Base-by-base conservation (phyloP, 805 yeast genomes). In the Metschnikowia aberdeeniae region DNA sequence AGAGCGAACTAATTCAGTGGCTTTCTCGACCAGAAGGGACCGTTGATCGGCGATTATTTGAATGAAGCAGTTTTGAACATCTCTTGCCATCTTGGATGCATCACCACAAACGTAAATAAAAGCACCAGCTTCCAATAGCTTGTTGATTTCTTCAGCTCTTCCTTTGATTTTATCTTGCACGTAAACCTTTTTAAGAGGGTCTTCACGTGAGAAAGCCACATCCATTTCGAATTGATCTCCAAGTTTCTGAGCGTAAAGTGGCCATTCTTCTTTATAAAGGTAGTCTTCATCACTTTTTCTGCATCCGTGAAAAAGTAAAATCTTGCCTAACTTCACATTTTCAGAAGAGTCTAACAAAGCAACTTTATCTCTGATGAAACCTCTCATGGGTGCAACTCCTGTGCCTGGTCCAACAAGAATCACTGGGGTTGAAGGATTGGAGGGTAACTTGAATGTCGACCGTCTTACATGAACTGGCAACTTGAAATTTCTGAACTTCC, bases 341-440 rank as follows among this genome's bases (percentile, higher is more conserved):
- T 47, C 53, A 55, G 50, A 55, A 31, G 59, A 54, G 39, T 59
- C 49, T 72, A 77, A 43, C 64, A 64, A 46, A 66, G 80, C 53
- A n/a, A 82, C 86, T 59, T 90, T 84, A 63, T 92, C 99, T 70
- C 95, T 82, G 31, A 92, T 67, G 55, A 92, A 92, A 3, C 96
- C 99, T 71, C 99, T 83, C 74, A 93, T 88, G 50, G 99, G 99
- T 8, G 99, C 98, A 41, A 92, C 92, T 65, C 99, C 99, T 3
- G 99, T 93, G 53, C 99, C 99, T 37, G 99, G 98, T 26, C 99
- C 99, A 59, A 92, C 77, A 85, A 90, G 80, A 57, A 92, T 89
- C 19, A 92, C 76, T 13, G 98, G 97, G 28, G 83, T 80, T 3
- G 78, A 66, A 28, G 95, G 84, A 61, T 88, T 87, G 6, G 89